phyloP scores from a whole-genome alignment of 306 rosid genomes.

The Prunus armeniaca region DNA sequence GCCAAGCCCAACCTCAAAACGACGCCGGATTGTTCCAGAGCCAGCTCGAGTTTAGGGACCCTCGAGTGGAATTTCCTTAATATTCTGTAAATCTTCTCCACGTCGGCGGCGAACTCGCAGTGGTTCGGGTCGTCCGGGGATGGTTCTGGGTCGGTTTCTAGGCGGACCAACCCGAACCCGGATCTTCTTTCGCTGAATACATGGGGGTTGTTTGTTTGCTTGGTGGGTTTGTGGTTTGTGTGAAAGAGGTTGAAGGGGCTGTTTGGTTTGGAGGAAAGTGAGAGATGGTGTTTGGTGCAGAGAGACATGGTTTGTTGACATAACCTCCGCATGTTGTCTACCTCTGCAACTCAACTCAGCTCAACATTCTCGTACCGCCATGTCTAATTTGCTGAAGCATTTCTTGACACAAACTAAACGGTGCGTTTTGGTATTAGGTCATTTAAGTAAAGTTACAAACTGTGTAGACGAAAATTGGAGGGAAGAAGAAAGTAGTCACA shows the following conservation, averaged over 20 bases:
- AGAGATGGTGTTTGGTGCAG: slow-evolving; percentile 17
- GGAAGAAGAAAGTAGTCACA: too few species aligned
- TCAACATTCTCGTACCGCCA: background rate
- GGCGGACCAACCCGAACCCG: slow-evolving; percentile 42
- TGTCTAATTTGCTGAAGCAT: background rate
- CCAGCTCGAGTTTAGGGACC: slow-evolving; percentile 74
- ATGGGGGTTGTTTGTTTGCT: background rate
- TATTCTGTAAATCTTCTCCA: slow-evolving; percentile 67
- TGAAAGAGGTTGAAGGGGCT: slow-evolving; percentile 7
- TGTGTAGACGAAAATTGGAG: too few species aligned
- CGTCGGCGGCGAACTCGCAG: slow-evolving; percentile 68
- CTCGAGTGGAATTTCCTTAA: slow-evolving; percentile 68
- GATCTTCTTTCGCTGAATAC: background rate
- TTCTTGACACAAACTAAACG: background rate
- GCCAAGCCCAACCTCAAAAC: slow-evolving; percentile 60
- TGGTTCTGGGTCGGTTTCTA: slow-evolving; percentile 22
- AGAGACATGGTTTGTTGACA: slow-evolving; percentile 22
- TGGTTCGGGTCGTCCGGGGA: slow-evolving; percentile 17
- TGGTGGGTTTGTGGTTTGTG: slow-evolving; percentile 4
- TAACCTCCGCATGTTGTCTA: slow-evolving; percentile 36
- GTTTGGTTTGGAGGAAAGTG: slow-evolving; percentile 21
- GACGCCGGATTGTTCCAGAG: slow-evolving; percentile 73
- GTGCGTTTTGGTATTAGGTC: background rate
- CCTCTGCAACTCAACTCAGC: background rate
- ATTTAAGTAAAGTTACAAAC: too few species aligned